Base-by-base conservation (phyloP, 2,329 filamentous ascomycete genomes). In the Sporothrix pseudoabietina region DNA sequence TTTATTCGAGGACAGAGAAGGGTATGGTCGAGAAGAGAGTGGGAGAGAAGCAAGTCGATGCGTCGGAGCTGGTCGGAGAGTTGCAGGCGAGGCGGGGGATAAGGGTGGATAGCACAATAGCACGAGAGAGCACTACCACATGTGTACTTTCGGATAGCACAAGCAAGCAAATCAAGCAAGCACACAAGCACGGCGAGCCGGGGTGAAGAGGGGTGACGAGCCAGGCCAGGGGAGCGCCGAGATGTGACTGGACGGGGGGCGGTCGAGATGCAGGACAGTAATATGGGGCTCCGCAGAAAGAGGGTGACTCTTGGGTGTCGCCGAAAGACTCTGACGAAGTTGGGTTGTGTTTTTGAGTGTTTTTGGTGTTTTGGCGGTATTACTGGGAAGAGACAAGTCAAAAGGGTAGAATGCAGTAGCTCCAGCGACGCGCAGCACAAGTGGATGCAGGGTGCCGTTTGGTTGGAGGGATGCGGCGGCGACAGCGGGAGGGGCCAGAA, bases 361-460 rank as follows among this genome's bases (percentile, higher is more conserved):
- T 16, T 47, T 47, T 26, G 26, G 41, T 41, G 10, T 47, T 47
- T 47, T 12, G 44, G 66, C 26, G 54, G 22, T n/a, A 54, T 47
- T 49, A 49, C 39, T 41, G 44, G 41, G 57, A 22, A 49, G 22
- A 32, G 44, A 22, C n/a, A 63, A 49, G 41, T n/a, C 49, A 32
- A 47, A 69, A 65, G 73, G 61, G 68, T 30, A 49, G 63, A 69
- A 63, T 75, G 74, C 74, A 75, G 74, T 70, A 74, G 74, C 74
- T 74, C 69, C 74, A 70, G 72, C 74, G 54, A 73, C 69, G 57
- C 63, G 69, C 71, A 68, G 72, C 61, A 65, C 61, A 69, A 66
- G 71, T 32, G 70, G 54, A 69, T 44, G 70, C 72, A 72, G 70
- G 66, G 47, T 59, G 66, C 55, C 19, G 26, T 63, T 19, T 52